Evolutionary conservation across 164 flowering plant species (phyloP).

Genomic region (Paratinospora sagittata): DNA sequence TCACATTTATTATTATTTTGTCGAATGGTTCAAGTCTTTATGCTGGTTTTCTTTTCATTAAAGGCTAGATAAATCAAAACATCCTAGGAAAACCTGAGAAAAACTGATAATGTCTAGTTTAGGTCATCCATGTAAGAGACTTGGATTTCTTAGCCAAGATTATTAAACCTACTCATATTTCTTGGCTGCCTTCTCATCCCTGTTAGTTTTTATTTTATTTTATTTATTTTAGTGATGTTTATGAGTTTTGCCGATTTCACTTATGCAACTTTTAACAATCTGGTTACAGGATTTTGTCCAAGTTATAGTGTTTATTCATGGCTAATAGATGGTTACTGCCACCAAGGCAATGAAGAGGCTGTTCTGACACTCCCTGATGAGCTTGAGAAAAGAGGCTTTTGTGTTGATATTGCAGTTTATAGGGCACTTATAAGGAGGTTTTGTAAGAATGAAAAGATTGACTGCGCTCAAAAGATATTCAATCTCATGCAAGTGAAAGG

Average conservation of each 20-base stretch:
- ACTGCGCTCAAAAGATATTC: slow-evolving; percentile 51
- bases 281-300: slow-evolving; percentile 57
- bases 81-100: too few relatives aligned
- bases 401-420: slow-evolving; percentile 51
- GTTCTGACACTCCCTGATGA: slow-evolving; percentile 49
- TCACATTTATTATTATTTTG: too few relatives aligned
- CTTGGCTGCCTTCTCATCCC: not conserved
- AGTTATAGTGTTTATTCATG: slow-evolving; percentile 68
- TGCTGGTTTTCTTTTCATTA: slow-evolving; percentile 15
- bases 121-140: not conserved
- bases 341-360: slow-evolving; percentile 39
- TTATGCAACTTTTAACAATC: not conserved
- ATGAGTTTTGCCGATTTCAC: not conserved
- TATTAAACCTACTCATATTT: not conserved
- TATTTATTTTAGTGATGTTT: not conserved
- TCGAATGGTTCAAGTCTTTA: too few relatives aligned
- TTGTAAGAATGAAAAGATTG: slow-evolving; percentile 57
- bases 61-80: not conserved
- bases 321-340: slow-evolving; percentile 77
- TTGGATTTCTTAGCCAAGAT: not conserved
- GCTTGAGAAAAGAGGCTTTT: slow-evolving; percentile 39
- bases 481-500: slow-evolving; percentile 48
- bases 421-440: slow-evolving; percentile 73
- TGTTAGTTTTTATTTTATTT: not conserved
- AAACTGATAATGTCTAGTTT: not conserved